Conservation (phyloP, 345 rosid species). For the Sapria himalayana region DNA sequence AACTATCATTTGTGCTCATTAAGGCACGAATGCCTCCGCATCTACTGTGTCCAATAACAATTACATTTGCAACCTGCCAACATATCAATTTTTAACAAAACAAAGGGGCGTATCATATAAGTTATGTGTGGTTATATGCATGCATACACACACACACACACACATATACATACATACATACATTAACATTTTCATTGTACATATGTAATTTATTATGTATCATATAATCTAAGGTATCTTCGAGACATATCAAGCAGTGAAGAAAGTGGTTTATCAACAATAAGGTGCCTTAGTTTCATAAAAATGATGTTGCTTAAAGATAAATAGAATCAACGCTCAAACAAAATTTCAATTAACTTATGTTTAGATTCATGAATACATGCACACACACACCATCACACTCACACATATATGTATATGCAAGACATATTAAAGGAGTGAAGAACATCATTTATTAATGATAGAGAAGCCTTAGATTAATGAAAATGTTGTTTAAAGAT, state of each 20-base stretch:
- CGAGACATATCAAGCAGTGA: too few species aligned
- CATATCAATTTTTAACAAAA: too few species aligned
- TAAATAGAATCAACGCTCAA: background rate
- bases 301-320: background rate
- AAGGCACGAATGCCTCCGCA: constrained; percentile 95
- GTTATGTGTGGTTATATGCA: too few species aligned
- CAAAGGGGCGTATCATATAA: too few species aligned
- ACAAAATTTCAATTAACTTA: constrained; percentile 14
- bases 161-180: too few species aligned
- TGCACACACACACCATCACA: constrained; percentile 84
- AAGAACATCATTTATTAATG: constrained; percentile 1
- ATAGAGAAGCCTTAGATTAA: background rate
- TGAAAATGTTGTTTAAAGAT: background rate
- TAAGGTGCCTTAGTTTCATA: background rate
- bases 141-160: too few species aligned
- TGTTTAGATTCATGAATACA: constrained; percentile 59
- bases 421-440: too few species aligned
- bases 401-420: too few species aligned
- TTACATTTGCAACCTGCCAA: constrained; percentile 74
- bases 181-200: too few species aligned
- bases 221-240: too few species aligned
- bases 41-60: constrained; percentile 79
- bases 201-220: too few species aligned
- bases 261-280: background rate
- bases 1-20: constrained; percentile 69